phyloP scores from a whole-genome alignment of 768 basidiomycete genomes.

The Hemileccinum impolitum region DNA sequence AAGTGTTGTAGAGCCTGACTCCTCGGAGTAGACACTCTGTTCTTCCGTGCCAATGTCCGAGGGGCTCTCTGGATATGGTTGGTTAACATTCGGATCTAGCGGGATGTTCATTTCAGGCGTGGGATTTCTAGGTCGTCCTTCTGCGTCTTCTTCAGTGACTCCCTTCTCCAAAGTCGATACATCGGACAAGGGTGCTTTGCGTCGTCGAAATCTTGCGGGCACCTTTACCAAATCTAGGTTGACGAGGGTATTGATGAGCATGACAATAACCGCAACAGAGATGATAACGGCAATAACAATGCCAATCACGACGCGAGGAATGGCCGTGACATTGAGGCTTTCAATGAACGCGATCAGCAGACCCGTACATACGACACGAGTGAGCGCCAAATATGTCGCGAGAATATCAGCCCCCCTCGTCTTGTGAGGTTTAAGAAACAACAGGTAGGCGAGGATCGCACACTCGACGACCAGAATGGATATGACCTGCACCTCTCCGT shows the following conservation, averaged over 20 bases:
- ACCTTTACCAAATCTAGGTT: constrained; percentile 40
- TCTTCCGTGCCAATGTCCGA: constrained; percentile 23
- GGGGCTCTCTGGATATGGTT: constrained; percentile 42
- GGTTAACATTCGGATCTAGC: constrained; percentile 39
- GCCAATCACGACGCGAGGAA: constrained; percentile 80
- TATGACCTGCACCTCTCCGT: constrained; percentile 68
- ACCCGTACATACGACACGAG: constrained; percentile 66
- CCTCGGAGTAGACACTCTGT: constrained; percentile 29
- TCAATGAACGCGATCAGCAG: constrained; percentile 78
- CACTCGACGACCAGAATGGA: constrained; percentile 65
- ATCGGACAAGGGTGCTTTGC: constrained; percentile 9
- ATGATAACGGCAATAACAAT: constrained; percentile 69
- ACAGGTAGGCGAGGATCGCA: constrained; percentile 48
- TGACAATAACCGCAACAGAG: constrained; percentile 64
- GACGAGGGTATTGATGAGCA: constrained; percentile 63
- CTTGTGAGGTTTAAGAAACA: constrained; percentile 60
- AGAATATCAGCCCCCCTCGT: constrained; percentile 72
- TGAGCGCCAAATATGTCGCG: constrained; percentile 59
- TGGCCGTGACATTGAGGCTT: constrained; percentile 58
- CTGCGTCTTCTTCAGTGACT: constrained; percentile 15
- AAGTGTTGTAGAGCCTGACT: constrained; percentile 34
- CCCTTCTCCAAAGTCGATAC: constrained; percentile 30
- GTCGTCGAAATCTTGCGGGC: constrained; percentile 18
- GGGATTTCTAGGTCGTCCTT: constrained; percentile 46
- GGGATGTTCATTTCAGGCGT: constrained; percentile 47